Percentiles rank a stretch among this genome's conserved stretches.
phyloP scores from a whole-genome alignment of 768 basidiomycete genomes.

The Cyclocybe aegerita region DNA sequence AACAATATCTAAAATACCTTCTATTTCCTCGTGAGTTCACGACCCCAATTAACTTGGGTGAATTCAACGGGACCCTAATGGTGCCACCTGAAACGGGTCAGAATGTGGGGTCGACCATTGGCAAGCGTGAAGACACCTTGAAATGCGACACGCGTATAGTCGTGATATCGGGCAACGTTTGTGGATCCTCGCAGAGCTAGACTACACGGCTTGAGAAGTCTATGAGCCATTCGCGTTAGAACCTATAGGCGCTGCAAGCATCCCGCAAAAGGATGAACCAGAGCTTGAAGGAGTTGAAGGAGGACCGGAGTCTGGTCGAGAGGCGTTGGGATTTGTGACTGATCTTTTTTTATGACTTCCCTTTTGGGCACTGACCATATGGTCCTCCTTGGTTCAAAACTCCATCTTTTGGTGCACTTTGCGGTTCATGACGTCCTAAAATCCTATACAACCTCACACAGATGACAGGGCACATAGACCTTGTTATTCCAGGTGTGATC shows the following conservation, averaged over 20 bases:
- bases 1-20: conserved; percentile 37
- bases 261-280: conserved; percentile 8
- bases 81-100: conserved; percentile 48
- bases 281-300: background rate
- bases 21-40: conserved; percentile 76
- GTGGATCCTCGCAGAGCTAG: conserved; percentile 11
- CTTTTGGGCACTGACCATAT: too few species aligned
- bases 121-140: conserved; percentile 23
- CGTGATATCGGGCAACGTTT: conserved; percentile 51
- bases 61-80: conserved; percentile 68
- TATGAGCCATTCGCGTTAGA: conserved; percentile 23
- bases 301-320: conserved; percentile 6
- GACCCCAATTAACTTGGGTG: conserved; percentile 77
- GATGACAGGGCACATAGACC: too few species aligned
- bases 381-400: too few species aligned
- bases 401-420: too few species aligned
- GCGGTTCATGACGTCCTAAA: too few species aligned
- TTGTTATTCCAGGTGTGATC: too few species aligned
- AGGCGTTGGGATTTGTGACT: background rate
- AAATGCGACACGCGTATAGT: conserved; percentile 62
- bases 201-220: conserved; percentile 14
- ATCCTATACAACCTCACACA: too few species aligned
- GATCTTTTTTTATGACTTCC: too few species aligned
- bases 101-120: background rate
- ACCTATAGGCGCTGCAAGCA: conserved; percentile 14